Conservation (phyloP, 1,284 basidiomycete species). For the Kwoniella shivajii region DNA sequence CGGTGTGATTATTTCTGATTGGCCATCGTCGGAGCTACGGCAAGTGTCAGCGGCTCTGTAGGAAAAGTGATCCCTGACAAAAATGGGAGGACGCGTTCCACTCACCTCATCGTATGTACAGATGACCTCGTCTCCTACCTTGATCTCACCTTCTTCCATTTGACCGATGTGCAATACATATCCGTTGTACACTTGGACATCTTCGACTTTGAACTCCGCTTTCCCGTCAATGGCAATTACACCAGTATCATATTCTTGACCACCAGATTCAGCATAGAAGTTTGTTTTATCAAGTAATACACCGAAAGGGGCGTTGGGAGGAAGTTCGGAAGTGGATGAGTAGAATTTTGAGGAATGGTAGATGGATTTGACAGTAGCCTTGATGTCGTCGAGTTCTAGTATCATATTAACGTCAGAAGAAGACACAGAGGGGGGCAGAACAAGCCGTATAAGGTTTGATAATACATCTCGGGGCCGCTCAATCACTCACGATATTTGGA, state of each 20-base stretch:
- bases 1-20: constrained; percentile 96
- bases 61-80: too few species aligned
- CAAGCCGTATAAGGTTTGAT: not conserved
- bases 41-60: not conserved
- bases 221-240: constrained; percentile 89
- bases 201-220: constrained; percentile 89
- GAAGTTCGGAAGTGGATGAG: constrained; percentile 66
- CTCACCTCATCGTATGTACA: constrained; percentile 73
- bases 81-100: not conserved
- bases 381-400: constrained; percentile 72
- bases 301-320: constrained; percentile 70
- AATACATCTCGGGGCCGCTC: not conserved
- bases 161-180: constrained; percentile 88
- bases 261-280: constrained; percentile 97
- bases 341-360: constrained; percentile 81
- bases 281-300: constrained; percentile 90
- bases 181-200: constrained; percentile 84
- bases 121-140: constrained; percentile 69
- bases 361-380: constrained; percentile 78
- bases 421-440: not conserved
- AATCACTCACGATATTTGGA: constrained; percentile 81
- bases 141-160: constrained; percentile 74
- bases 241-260: constrained; percentile 96
- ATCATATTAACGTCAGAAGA: not conserved
- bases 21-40: constrained; percentile 85